Evolutionary conservation across 2,329 filamentous ascomycete species (phyloP), one percentile per base, ranked within the genome.

Genomic region (Fusarium compactum): DNA sequence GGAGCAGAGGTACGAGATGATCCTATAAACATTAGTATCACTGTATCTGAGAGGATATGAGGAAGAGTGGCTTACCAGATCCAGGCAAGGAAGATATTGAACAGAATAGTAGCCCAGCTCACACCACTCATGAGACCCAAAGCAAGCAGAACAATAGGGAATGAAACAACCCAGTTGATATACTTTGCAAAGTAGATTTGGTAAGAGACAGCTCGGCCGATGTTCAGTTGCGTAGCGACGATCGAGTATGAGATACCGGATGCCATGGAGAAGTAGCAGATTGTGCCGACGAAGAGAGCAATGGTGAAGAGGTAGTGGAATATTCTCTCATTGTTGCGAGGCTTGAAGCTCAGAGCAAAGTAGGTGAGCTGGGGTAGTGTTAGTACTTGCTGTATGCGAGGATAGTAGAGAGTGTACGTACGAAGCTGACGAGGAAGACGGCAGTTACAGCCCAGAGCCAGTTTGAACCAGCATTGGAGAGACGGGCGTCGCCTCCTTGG

Each of bases 151-250:
- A 82, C 69, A 34, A 80, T 76, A 1, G 86, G 85, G 75, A 85
- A 88, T 8, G 81, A 74, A 18, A 88, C 82, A 15, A 83, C 82
- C 85, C 85, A 88, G 80, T 86, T 82, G 76, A 87, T 80, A 73
- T 88, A 88, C 76, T 86, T 85, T 62, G 82, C 81, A 76, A 82
- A 89, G 79, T 87, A 88, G 73, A 88, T 83, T 70, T 88, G 85
- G 64, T 81, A 76, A 60, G 82, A 78, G 52, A 74, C 71, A 7
- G 71, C 70, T n/a, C 65, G 40, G 1, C 62, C 51, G 18, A 67
- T 53, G 53, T 75, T 60, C 12, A 64, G 68, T 55, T 72, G 60
- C 27, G 84, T 79, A 11, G 51, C 29, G 47, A 86, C 62, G n/a
- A 82, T 74, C 14, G 71, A 76, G 74, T 78, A 87, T 57, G 80